Base-by-base conservation (phyloP, 352 stramenopile genomes). In the Phytopythium boreale region DNA sequence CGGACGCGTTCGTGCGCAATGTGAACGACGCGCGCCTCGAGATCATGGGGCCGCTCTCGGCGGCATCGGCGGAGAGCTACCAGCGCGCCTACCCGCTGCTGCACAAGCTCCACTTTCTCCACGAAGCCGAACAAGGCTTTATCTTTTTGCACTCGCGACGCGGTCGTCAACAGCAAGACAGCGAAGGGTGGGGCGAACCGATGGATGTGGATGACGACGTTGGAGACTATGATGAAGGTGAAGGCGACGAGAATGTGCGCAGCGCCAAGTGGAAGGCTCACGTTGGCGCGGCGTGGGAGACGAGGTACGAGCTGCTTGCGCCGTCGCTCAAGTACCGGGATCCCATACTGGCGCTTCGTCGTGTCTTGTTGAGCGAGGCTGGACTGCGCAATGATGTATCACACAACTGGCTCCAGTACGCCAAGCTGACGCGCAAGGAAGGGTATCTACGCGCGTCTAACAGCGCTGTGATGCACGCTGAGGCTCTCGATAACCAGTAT, bases 391-490 rank as follows among this genome's bases (percentile, higher is more conserved):
- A 76, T 6, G 74, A 92, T 61, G 84, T 93, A n/a, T 90, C 82
- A 1, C 71, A 80, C 19, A 95, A 93, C 53, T 96, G 88, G 88
- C 67, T 96, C 11, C 56, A 83, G 5, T 94, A 95, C 56, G 83
- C 84, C 2, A 96, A 96, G 62, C 68, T 95, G 56, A 75, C 87
- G 27, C 80, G 88, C 52, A 95, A 93, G 62, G 86, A 95, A 75
- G 87, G 87, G 2, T 92, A 89, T 59, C 76, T 89, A 52, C 81
- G 87, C 43, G 93, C 88, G 24, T 85, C 88, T 1, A 87, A 77
- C 14, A 96, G 86, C 66, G 88, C 88, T 2, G 73, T 95, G 29
- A 95, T 96, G 85, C 88, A 95, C 66, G 88, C 86, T 12, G 84
- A 93, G 59, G 80, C 80, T 20, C 69, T 94, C 22, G 76, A 88